Base-by-base conservation (phyloP, 352 stramenopile species). In the Sclerospora graminicola region DNA sequence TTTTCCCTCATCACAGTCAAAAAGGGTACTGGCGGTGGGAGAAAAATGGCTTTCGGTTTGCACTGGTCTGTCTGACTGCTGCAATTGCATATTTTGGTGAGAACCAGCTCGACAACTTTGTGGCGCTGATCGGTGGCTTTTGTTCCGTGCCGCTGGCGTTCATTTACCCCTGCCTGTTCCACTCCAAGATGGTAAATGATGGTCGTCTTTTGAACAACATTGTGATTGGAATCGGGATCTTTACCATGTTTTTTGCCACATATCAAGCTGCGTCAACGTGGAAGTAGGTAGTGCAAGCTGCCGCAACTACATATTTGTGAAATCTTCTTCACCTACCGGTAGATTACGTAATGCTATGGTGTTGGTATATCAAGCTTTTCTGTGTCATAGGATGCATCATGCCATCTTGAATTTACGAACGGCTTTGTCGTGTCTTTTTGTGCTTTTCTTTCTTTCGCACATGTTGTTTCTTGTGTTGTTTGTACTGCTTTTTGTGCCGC, bases 131-230 rank as follows among this genome's bases (percentile, higher is more conserved):
- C 37, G 72, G 72, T 14, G 72, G 69, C 10, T 84, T 84, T 41
- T 84, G 72, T 63, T 84, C 69, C 24, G 72, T 84, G 27, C 72
- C 72, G 33, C 55, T 84, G 16, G 72, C 69, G 10, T 84, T 84
- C 45, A 82, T 84, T 51, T 84, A 84, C 35, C 72, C 72, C 27
- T 81, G 69, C 27, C 41, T 84, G 8, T 84, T 84, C 45, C 72
- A 84, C 52, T 81, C 62, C 3, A 55, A 57, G 41, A 56, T 81
- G 37, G 57, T 81, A 32, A 36, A 71, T 42, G 62, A 73, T 5
- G 63, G 68, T 8, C 55, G 68, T 14, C 43, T 48, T 11, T 44
- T 75, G 14, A 79, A 84, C 57, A 55, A 51, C 15, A 23, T 45
- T 8, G 66, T 82, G 33, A 69, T 84, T 27, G 33, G 43, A 23